phyloP scores from a whole-genome alignment of 2,329 filamentous ascomycete genomes.

The Aspergillus quadricinctus region DNA sequence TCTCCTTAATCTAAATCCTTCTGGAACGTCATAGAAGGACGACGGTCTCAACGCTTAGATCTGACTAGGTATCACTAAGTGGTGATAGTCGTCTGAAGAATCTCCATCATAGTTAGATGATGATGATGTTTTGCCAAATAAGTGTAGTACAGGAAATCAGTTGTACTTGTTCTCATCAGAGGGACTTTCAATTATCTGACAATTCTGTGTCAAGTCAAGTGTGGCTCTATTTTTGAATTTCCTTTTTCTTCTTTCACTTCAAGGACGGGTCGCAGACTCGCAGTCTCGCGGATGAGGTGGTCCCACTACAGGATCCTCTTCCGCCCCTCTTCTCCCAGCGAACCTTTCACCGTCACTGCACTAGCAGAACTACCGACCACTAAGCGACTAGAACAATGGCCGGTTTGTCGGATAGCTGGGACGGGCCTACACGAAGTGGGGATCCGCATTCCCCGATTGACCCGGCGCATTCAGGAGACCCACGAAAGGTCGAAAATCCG shows the following conservation, averaged over 20 bases:
- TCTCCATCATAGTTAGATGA: neutral
- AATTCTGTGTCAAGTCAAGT: neutral
- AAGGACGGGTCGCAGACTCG: neutral
- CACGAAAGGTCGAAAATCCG: neutral
- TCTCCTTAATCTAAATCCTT: conserved; percentile 17
- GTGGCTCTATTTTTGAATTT: neutral
- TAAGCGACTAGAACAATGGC: conserved; percentile 2
- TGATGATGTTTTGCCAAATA: neutral
- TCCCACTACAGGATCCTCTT: neutral
- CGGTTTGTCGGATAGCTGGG: conserved; percentile 15
- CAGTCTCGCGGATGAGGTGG: neutral
- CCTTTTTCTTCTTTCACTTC: neutral
- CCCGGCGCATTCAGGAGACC: conserved; percentile 11
- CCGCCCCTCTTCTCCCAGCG: neutral
- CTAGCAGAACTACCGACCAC: conserved; percentile 2
- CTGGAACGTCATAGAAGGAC: conserved; percentile 16
- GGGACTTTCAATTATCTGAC: neutral
- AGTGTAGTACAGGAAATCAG: neutral
- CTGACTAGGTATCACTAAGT: neutral
- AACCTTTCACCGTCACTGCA: neutral
- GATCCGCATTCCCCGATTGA: conserved; percentile 22
- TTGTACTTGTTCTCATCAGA: neutral
- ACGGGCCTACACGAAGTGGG: conserved; percentile 20
- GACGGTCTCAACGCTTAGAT: conserved; percentile 11
- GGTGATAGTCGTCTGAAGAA: conserved; percentile 2